Conservation (phyloP, 192 early-diverging fungal species). For the Umbelopsis vinacea region DNA sequence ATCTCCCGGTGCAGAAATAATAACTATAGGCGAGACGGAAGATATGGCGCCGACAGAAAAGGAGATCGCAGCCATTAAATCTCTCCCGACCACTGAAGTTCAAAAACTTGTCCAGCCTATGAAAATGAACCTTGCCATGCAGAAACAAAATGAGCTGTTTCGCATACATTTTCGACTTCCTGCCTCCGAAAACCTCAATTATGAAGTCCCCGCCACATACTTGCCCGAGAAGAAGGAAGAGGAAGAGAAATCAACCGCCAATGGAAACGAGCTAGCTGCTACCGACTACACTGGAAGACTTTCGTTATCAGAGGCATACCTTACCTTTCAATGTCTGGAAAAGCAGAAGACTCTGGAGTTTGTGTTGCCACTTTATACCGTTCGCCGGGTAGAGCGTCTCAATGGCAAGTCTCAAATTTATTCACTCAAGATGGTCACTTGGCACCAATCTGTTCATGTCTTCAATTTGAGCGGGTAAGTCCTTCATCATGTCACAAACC, state of each 20-base stretch:
- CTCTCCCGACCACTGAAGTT: constrained; percentile 17
- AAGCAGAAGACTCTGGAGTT: constrained; percentile 42
- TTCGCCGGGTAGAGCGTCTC: constrained; percentile 89
- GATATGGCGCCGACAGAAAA: not conserved
- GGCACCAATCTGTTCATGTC: constrained; percentile 89
- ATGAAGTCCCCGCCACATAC: constrained; percentile 53
- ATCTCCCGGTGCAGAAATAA: constrained; percentile 54
- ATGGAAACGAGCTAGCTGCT: constrained; percentile 9
- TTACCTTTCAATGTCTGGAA: constrained; percentile 79
- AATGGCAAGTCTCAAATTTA: constrained; percentile 67
- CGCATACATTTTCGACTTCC: constrained; percentile 81
- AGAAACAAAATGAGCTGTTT: constrained; percentile 80
- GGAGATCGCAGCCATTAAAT: constrained; percentile 12
- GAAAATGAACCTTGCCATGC: constrained; percentile 67
- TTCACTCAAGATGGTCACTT: constrained; percentile 82
- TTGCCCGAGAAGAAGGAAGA: not conserved
- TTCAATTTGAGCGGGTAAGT: constrained; percentile 67
- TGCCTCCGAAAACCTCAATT: constrained; percentile 70
- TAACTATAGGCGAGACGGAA: constrained; percentile 24
- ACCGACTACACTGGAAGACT: constrained; percentile 64
- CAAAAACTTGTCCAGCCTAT: constrained; percentile 51
- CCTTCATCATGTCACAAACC: not conserved
- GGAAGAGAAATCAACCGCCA: not conserved
- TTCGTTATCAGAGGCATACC: constrained; percentile 86
- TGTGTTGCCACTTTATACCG: constrained; percentile 85